phyloP scores from a whole-genome alignment of 2,329 filamentous ascomycete genomes.

The Xylariaceae sp. region DNA sequence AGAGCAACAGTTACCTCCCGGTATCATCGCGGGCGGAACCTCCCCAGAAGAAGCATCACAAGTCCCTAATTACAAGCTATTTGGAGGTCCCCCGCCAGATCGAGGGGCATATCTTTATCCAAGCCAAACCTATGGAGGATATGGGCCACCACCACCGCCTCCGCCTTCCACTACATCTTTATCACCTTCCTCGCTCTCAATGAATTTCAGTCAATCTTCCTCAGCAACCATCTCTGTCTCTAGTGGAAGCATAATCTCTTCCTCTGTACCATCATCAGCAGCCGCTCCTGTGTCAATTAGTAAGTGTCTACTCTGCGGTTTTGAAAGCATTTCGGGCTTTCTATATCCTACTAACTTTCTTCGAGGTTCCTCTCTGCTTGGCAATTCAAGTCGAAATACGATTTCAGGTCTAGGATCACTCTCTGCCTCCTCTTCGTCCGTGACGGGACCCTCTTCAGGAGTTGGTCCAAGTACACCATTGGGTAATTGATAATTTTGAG shows the following conservation, averaged over 20 bases:
- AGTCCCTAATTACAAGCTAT: conserved; percentile 19
- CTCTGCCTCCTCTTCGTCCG: background rate
- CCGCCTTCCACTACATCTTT: too few species aligned
- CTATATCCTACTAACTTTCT: conserved; percentile 3
- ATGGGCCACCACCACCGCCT: conserved; percentile 25
- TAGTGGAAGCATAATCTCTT: too few species aligned
- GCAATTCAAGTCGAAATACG: background rate
- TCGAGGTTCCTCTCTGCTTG: conserved; percentile 4
- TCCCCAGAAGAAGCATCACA: conserved; percentile 6
- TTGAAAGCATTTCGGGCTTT: too few species aligned
- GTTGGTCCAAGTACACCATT: too few species aligned
- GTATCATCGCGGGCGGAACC: conserved; percentile 8
- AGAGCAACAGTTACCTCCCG: too few species aligned
- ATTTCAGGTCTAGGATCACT: background rate
- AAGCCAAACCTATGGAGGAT: conserved; percentile 26
- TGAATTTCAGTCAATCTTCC: conserved; percentile 10
- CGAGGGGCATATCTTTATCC: conserved; percentile 24
- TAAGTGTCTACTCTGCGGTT: too few species aligned
- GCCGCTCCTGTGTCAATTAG: too few species aligned
- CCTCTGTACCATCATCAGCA: too few species aligned
- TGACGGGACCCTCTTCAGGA: background rate
- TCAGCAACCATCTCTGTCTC: conserved; percentile 5
- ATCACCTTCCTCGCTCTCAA: conserved; percentile 7
- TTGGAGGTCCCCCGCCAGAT: conserved; percentile 19
- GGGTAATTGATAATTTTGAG: too few species aligned